Evolutionary conservation across 441 rosid species (phyloP), one percentile per base, ranked within the genome.

Genomic region (Adansonia rubrostipa): DNA sequence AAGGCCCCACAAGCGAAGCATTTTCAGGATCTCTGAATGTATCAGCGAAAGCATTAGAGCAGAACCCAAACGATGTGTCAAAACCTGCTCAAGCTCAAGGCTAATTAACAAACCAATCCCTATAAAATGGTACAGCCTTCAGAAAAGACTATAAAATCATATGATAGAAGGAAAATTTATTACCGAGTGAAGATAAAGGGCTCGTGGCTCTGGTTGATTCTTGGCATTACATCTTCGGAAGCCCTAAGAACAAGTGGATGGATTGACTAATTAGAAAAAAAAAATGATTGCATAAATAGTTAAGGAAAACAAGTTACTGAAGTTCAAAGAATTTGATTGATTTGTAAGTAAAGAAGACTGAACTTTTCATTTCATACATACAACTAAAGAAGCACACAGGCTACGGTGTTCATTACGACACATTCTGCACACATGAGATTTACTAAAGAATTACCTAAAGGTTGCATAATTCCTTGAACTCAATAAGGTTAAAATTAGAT

Each of bases 151-250:
- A 71, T 40, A 42, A 33, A 64, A 78, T 22, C 22, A 72, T 13
- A 45, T 24, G 28, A 50, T 11, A 50, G 73, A 62, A 79, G 56
- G 78, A 9, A 64, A 70, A 70, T 70, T 40, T 56, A 82, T 50
- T 85, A 89, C 95, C 13, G 90, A 84, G 76, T 88, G 92, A 73
- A 91, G 93, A 80, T 91, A 89, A 73, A 89, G 76, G 64, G 89
- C 80, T 42, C 84, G 85, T 76, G 89, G 82, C 61, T 91, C 90
- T 44, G 80, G 28, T 63, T 72, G 86, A 79, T 60, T 85, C 50
- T 80, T 77, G 36, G 77, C 82, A 79, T 7, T 78, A 66, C 84
- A 85, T 83, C 95, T 84, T 56, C 80, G 79, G 48, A 87, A 89
- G 9, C 91, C 91, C 93, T 91, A 73, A 50, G 14, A 68, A 78